These are phyloP conservation scores for Lactarius pseudohatsudake DNA, from an alignment of 768 basidiomycete species.

Conservation along the genomic window DNA sequence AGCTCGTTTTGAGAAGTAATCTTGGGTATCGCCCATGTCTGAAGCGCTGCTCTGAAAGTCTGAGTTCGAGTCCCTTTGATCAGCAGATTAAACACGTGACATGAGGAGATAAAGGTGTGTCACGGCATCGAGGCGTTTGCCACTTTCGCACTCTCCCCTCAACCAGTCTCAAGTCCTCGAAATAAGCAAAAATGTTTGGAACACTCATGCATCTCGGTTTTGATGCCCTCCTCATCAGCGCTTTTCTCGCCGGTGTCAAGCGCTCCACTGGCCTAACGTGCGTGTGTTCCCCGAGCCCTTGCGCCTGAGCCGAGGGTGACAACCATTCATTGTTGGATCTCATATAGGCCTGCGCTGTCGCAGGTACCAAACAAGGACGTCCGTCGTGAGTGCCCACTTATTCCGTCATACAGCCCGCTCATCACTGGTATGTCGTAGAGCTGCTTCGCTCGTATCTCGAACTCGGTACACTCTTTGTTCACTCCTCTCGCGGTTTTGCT, in stretches of 20 bases:
- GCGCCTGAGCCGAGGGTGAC: background rate
- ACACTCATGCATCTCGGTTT: conserved; percentile 69
- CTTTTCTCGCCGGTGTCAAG: conserved; percentile 81
- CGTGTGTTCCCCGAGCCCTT: conserved; percentile 33
- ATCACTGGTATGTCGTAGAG: conserved; percentile 43
- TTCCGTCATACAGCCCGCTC: too few species aligned
- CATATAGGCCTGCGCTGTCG: conserved; percentile 64
- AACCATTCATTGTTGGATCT: background rate
- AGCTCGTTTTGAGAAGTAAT: conserved; percentile 31
- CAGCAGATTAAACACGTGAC: background rate
- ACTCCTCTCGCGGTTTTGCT: conserved; percentile 9
- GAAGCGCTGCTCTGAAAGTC: too few species aligned
- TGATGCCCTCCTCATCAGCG: conserved; percentile 76
- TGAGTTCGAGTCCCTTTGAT: too few species aligned
- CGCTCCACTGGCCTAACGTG: conserved; percentile 86
- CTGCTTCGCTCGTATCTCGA: conserved; percentile 77
- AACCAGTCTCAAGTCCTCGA: background rate
- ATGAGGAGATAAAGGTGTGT: background rate
- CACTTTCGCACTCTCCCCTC: background rate
- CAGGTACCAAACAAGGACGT: conserved; percentile 87
- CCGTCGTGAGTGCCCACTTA: conserved; percentile 57
- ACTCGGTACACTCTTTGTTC: conserved; percentile 47
- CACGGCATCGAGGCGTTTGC: background rate
- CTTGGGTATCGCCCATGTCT: conserved; percentile 15
- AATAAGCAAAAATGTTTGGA: conserved; percentile 50